A percentile compares a stretch with the other conserved stretches of the same genome.
These are phyloP conservation scores for Ormosia emarginata DNA, from an alignment of 306 rosid species.

Conservation along the genomic window DNA sequence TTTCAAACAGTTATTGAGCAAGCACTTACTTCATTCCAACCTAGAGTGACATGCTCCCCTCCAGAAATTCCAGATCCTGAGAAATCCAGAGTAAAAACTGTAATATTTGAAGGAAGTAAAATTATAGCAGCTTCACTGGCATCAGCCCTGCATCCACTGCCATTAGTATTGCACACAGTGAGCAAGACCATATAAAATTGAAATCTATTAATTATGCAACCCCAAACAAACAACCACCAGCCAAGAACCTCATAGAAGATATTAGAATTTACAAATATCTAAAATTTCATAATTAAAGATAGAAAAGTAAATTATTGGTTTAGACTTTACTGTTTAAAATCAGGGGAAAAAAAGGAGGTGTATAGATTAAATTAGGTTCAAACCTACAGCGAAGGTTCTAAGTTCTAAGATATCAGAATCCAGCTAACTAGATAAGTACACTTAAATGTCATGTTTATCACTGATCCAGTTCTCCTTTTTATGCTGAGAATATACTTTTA, in stretches of 20 bases:
- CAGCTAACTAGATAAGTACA: not conserved
- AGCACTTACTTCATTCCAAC: constrained; percentile 91
- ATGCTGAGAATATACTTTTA: not conserved
- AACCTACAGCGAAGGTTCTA: not conserved
- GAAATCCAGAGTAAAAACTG: constrained; percentile 92
- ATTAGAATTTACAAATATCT: not conserved
- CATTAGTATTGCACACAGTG: constrained; percentile 30
- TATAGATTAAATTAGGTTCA: not conserved
- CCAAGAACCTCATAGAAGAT: not conserved
- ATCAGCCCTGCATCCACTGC: constrained; percentile 97
- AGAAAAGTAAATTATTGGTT: not conserved
- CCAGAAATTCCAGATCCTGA: constrained; percentile 97
- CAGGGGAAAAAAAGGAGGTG: not conserved
- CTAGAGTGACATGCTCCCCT: constrained; percentile 93
- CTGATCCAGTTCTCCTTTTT: not conserved
- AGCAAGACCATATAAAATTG: constrained; percentile 14
- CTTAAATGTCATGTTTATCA: not conserved
- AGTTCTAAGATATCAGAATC: not conserved
- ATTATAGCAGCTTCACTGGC: constrained; percentile 94
- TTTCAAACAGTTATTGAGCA: constrained; percentile 8
- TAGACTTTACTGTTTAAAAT: not conserved
- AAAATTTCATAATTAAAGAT: not conserved
- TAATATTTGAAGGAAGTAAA: constrained; percentile 91
- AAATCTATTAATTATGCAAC: not conserved
- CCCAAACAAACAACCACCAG: not conserved